Percentiles rank a stretch among this genome's conserved stretches.
phyloP scores from a whole-genome alignment of 169 alveolate genomes.

The Plasmodium malariae region DNA sequence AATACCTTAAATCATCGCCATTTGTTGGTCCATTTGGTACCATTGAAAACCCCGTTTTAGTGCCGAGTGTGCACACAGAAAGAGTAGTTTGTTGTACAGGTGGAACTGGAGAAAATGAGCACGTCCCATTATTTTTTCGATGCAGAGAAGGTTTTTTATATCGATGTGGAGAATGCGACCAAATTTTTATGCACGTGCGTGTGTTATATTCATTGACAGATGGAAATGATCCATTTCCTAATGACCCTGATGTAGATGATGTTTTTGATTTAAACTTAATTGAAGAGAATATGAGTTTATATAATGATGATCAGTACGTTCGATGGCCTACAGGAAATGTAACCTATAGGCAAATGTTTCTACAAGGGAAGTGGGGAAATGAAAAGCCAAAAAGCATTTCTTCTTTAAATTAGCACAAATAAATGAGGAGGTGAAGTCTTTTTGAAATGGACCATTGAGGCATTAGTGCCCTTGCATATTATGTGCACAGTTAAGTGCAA shows the following conservation, averaged over 20 bases:
- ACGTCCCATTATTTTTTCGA: conserved; percentile 88
- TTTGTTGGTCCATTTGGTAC: conserved; percentile 94
- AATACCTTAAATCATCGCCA: conserved; percentile 90
- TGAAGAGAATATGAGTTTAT: conserved; percentile 88
- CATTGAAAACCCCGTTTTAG: conserved; percentile 90
- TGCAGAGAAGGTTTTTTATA: conserved; percentile 93
- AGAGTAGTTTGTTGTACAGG: conserved; percentile 92
- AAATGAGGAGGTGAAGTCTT: background rate
- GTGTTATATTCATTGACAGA: conserved; percentile 88
- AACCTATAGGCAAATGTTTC: conserved; percentile 84
- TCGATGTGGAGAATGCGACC: conserved; percentile 94
- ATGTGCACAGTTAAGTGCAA: too few relatives aligned
- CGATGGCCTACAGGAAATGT: conserved; percentile 90
- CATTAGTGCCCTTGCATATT: background rate
- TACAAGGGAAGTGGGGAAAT: conserved; percentile 81
- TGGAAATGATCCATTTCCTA: conserved; percentile 91
- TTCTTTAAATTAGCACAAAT: conserved; percentile 3
- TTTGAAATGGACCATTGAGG: background rate
- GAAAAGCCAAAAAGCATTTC: conserved; percentile 15
- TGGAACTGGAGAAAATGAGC: conserved; percentile 93
- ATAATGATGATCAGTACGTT: conserved; percentile 89
- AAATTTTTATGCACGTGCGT: conserved; percentile 93
- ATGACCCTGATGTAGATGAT: conserved; percentile 90
- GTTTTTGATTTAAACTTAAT: conserved; percentile 88
- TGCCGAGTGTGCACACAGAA: conserved; percentile 90